Evolutionary conservation across 2,329 filamentous ascomycete genomes (phyloP), one percentile per base, ranked within the genome.

Genomic region (Phaeosphaeriaceae sp.): DNA sequence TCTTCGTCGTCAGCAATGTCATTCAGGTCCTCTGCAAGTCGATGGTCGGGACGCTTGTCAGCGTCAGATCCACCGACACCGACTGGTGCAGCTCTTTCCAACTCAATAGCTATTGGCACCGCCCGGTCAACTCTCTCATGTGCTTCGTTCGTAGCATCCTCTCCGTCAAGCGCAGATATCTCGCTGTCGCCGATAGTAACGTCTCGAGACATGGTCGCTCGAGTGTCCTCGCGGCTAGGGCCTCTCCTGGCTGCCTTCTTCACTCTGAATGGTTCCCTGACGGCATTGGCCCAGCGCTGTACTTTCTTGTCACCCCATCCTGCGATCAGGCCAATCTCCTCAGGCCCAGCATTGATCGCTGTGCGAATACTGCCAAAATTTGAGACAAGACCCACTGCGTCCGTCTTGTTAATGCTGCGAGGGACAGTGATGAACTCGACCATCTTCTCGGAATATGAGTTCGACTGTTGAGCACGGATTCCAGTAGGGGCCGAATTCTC

Each of bases 281-380:
- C 90, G 10, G 91, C 90, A 56, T 83, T 85, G 66, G 86, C 89
- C 94, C 94, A 98, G 57, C 88, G 86, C 77, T 91, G 90, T 21
- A 97, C 92, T 78, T 99, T 99, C 80, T 92, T 93, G 78, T 96
- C 92, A 33, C 95, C 95, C 93, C 93, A 99, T 1, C 95, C 95
- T 27, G 89, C 86, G n/a, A 99, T 88, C 61, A 91, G 81, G 15
- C 88, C 87, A 36, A 99, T 85, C 76, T 96, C 91, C 74, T 98
- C 95, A 0, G 91, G 87, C 46, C 90, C 86, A 1, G 93, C 94
- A 76, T 97, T 97, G 58, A 98, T 84, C 0, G 94, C 94, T 40
- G 90, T 91, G 66, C 89, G 88, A 57, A 99, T 79, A 65, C 91
- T 96, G 22, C 95, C 95, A 81, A 98, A 99, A 51, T 92, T 93